Evolutionary conservation across 345 rosid species (phyloP).

Genomic region (Psidium guajava): DNA sequence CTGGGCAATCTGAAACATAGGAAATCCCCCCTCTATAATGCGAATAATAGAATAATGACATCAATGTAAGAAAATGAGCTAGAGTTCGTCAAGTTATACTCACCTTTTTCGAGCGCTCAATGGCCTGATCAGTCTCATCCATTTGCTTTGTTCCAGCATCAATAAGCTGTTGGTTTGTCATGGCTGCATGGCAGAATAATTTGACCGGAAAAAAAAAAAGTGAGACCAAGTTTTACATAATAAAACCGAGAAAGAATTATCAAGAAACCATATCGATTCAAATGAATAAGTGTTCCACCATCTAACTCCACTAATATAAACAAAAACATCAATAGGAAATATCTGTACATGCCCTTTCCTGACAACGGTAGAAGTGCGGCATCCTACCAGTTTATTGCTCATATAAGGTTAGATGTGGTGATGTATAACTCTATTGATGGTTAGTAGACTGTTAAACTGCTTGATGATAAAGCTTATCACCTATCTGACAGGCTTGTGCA

Average conservation of each 20-base stretch:
- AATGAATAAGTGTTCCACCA: neutral
- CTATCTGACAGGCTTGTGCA: neutral
- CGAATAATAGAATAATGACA: neutral
- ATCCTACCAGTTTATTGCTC: neutral
- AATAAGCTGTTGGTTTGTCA: constrained; percentile 90
- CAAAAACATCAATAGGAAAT: neutral
- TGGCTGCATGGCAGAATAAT: constrained; percentile 26
- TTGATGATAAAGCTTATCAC: neutral
- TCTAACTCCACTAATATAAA: neutral
- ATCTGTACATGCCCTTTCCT: neutral
- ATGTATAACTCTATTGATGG: neutral
- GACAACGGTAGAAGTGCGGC: neutral
- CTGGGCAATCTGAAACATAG: too few relatives aligned
- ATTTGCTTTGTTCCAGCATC: constrained; percentile 69
- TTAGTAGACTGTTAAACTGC: neutral
- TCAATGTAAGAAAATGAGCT: neutral
- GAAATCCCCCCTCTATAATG: too few relatives aligned
- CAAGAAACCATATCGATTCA: neutral
- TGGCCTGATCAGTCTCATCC: constrained; percentile 97
- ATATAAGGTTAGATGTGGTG: neutral
- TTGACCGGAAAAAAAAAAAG: neutral
- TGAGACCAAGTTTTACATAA: neutral
- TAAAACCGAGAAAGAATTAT: neutral
- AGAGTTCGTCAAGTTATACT: neutral
- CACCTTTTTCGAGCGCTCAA: constrained; percentile 90